phyloP scores from a whole-genome alignment of 2,329 filamentous ascomycete species.

The Chaetothyriales sp. region DNA sequence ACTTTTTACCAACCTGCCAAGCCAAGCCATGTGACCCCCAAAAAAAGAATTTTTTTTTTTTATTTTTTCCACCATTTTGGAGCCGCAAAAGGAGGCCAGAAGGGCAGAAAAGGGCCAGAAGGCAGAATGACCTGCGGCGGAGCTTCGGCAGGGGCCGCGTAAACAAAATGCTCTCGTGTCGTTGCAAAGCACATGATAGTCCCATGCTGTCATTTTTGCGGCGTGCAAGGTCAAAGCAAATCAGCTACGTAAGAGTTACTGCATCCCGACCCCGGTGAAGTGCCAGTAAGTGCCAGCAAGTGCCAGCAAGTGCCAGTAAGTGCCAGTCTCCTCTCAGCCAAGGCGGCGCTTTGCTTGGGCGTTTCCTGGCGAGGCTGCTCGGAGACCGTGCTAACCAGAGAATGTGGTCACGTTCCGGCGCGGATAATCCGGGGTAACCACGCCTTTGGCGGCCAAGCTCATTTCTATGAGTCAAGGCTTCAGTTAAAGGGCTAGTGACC shows the following conservation, averaged over 20 bases:
- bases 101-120: not conserved
- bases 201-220: not conserved
- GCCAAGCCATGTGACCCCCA: no score
- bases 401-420: not conserved
- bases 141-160: not conserved
- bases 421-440: not conserved
- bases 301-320: no score
- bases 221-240: not conserved
- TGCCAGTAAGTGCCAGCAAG: no score
- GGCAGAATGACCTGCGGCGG: not conserved
- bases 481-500: slow-evolving; percentile 14
- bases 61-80: no score
- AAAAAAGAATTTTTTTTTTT: no score
- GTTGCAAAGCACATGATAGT: not conserved
- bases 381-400: not conserved
- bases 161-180: not conserved
- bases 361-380: not conserved
- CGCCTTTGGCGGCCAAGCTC: slow-evolving; percentile 1
- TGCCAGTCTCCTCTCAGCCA: not conserved
- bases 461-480: slow-evolving; percentile 10
- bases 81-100: no score
- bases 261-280: not conserved
- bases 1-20: no score
- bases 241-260: not conserved
- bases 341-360: not conserved